phyloP scores from a whole-genome alignment of 306 rosid genomes.

The Begonia loranthoides region DNA sequence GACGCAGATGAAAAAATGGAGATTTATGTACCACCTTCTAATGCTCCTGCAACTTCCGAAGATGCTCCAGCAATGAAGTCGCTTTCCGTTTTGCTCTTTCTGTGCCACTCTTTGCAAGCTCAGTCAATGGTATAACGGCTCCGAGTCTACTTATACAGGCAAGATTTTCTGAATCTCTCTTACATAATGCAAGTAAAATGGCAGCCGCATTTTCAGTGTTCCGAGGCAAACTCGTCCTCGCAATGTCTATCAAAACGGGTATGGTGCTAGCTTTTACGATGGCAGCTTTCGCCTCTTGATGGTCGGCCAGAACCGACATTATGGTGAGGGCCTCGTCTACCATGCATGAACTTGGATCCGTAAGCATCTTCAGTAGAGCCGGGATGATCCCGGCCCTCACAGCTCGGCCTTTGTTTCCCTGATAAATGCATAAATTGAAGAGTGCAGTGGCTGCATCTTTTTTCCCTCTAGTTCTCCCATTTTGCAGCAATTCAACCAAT shows the following conservation, averaged over 20 bases:
- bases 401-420: constrained; percentile 93
- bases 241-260: constrained; percentile 78
- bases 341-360: constrained; percentile 68
- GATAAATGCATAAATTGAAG: constrained; percentile 87
- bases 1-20: too few species aligned
- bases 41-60: constrained; percentile 46
- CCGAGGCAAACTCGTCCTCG: constrained; percentile 73
- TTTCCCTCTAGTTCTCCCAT: constrained; percentile 80
- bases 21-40: constrained; percentile 17
- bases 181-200: constrained; percentile 73
- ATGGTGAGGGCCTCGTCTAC: constrained; percentile 82
- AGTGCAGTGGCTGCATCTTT: constrained; percentile 91
- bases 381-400: constrained; percentile 63
- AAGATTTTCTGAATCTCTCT: constrained; percentile 65
- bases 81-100: constrained; percentile 93
- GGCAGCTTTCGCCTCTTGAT: constrained; percentile 75
- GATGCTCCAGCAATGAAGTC: constrained; percentile 75
- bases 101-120: constrained; percentile 64
- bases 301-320: constrained; percentile 86
- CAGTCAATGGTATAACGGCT: constrained; percentile 68
- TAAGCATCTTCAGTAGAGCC: constrained; percentile 74
- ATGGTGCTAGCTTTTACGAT: constrained; percentile 80
- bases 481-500: constrained; percentile 73
- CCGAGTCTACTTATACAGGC: constrained; percentile 78
- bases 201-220: constrained; percentile 82